Conservation (phyloP, 306 rosid genomes). For the Bauhinia variegata region DNA sequence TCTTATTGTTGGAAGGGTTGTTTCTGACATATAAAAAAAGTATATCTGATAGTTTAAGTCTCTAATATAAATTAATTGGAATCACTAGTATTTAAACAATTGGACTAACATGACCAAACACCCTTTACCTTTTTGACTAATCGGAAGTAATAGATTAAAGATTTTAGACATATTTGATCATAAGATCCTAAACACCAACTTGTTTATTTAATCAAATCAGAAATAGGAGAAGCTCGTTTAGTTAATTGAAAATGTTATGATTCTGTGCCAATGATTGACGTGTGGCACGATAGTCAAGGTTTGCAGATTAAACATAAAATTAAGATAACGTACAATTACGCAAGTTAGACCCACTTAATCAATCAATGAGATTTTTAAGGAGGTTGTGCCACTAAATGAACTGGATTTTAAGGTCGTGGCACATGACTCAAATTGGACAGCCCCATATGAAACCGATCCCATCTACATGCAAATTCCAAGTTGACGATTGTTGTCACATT, state of each 20-base stretch:
- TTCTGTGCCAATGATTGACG: slow-evolving; percentile 42
- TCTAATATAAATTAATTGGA: slow-evolving; percentile 5
- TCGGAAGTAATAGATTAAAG: neutral
- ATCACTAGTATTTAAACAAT: too few species aligned
- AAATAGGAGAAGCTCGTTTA: slow-evolving; percentile 20
- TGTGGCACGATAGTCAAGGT: slow-evolving; percentile 41
- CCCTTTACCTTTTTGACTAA: slow-evolving; percentile 44
- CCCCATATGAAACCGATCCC: slow-evolving; percentile 67
- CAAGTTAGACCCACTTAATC: slow-evolving; percentile 25
- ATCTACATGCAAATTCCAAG: slow-evolving; percentile 46
- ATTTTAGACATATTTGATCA: slow-evolving; percentile 1
- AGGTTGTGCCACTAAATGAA: neutral
- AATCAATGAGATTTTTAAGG: too few species aligned
- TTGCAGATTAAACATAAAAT: slow-evolving; percentile 21
- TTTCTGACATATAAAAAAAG: neutral
- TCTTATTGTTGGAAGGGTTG: slow-evolving; percentile 17
- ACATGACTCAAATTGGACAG: slow-evolving; percentile 58
- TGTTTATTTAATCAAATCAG: slow-evolving; percentile 6
- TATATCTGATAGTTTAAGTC: too few species aligned
- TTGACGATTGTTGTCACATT: slow-evolving; percentile 34
- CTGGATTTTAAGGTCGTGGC: slow-evolving; percentile 49
- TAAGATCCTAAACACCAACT: slow-evolving; percentile 7
- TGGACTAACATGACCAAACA: slow-evolving; percentile 47
- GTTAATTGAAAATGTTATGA: slow-evolving; percentile 7
- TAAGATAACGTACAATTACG: slow-evolving; percentile 5